A percentile compares a stretch with the other conserved stretches of the same genome.
Conservation (phyloP, 805 yeast genomes). For the Hanseniaspora taiwanica region DNA sequence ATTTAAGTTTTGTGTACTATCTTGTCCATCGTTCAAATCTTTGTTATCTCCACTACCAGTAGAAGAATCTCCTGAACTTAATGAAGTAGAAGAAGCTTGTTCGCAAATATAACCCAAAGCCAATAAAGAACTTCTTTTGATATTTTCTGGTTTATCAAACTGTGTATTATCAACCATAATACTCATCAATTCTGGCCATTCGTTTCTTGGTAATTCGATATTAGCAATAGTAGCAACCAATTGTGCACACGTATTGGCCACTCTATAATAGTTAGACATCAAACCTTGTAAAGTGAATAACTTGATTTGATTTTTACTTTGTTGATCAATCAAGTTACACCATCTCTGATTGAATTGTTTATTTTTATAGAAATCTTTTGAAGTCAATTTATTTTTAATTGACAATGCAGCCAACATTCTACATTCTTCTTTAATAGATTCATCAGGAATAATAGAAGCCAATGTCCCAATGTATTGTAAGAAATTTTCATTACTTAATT, state of each 20-base stretch:
- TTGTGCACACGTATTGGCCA: constrained; percentile 83
- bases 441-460: constrained; percentile 58
- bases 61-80: background rate
- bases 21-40: too few relatives aligned
- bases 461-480: constrained; percentile 58
- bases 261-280: constrained; percentile 52
- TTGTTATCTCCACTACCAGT: background rate
- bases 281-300: constrained; percentile 49
- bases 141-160: constrained; percentile 51
- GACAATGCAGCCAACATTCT: constrained; percentile 85
- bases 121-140: constrained; percentile 76
- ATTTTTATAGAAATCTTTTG: constrained; percentile 61
- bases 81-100: constrained; percentile 31
- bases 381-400: constrained; percentile 73
- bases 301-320: constrained; percentile 52
- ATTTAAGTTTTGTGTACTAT: constrained; percentile 1
- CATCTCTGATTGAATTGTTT: constrained; percentile 58
- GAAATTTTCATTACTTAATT: constrained; percentile 63
- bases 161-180: constrained; percentile 78
- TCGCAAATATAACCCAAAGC: constrained; percentile 96
- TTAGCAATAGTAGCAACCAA: constrained; percentile 95
- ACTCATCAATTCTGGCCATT: constrained; percentile 81
- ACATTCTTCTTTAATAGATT: constrained; percentile 55
- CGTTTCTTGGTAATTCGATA: constrained; percentile 75
- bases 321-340: constrained; percentile 41